Evolutionary conservation across 148 eudicot species (phyloP).

Genomic region (Camellia sinensis): DNA sequence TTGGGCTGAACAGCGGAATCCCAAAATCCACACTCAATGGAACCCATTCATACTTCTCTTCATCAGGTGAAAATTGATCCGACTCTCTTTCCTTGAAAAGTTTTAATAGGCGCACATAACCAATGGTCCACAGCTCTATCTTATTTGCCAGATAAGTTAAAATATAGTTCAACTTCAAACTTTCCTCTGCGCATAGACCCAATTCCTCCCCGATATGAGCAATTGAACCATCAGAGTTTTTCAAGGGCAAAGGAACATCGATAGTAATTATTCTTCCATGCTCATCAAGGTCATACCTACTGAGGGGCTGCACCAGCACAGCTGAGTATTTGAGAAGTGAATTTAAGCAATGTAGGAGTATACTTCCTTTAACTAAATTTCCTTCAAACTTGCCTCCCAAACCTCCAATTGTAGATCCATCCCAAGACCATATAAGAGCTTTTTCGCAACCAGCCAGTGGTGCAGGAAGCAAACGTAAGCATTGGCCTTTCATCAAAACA

Average conservation of each 20-base stretch:
- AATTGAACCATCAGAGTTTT: slow-evolving; percentile 82
- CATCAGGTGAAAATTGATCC: slow-evolving; percentile 40
- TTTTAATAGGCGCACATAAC: slow-evolving; percentile 80
- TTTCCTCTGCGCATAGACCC: slow-evolving; percentile 55
- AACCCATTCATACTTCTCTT: slow-evolving; percentile 86
- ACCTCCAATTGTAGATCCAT: slow-evolving; percentile 87
- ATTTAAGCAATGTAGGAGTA: slow-evolving; percentile 91
- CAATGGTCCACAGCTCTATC: slow-evolving; percentile 80
- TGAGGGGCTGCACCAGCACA: slow-evolving; percentile 91
- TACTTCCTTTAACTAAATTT: slow-evolving; percentile 74
- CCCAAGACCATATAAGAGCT: slow-evolving; percentile 98
- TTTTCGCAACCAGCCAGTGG: slow-evolving; percentile 96
- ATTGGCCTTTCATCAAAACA: slow-evolving; percentile 93
- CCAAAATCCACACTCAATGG: slow-evolving; percentile 87
- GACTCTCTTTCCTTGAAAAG: slow-evolving; percentile 60
- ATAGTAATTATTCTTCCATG: slow-evolving; percentile 58
- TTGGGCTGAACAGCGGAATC: slow-evolving; percentile 90
- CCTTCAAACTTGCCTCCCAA: slow-evolving; percentile 91
- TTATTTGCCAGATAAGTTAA: slow-evolving; percentile 54
- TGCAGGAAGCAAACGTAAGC: slow-evolving; percentile 87
- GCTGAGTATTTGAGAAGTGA: slow-evolving; percentile 84
- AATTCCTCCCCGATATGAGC: slow-evolving; percentile 72
- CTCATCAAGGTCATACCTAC: slow-evolving; percentile 68
- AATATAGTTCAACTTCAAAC: slow-evolving; percentile 50
- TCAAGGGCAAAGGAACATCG: slow-evolving; percentile 89